Conservation (phyloP, 2,329 filamentous ascomycete genomes). For the Venturia carpophila region DNA sequence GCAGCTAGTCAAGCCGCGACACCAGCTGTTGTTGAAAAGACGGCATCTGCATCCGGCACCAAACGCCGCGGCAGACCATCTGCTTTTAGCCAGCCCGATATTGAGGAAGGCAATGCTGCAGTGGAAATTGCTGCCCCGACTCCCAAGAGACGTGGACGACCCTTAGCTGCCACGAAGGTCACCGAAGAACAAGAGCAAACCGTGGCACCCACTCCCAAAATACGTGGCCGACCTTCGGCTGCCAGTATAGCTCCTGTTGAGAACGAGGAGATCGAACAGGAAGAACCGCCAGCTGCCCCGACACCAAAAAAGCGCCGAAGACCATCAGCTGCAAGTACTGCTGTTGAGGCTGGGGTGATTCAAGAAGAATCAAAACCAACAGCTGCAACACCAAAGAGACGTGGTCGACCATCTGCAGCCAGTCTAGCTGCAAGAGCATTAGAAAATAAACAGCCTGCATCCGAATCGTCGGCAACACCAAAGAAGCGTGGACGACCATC, state of each 20-base stretch:
- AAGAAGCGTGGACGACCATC: slow-evolving; percentile 13
- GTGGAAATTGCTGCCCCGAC: slow-evolving; percentile 11
- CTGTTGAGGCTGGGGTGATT: not conserved
- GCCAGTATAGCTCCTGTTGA: not conserved
- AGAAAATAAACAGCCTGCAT: not conserved
- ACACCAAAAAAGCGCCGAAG: not conserved
- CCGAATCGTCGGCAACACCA: not conserved
- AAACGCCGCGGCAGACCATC: slow-evolving; percentile 1
- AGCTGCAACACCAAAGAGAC: not conserved
- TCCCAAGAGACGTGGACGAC: slow-evolving; percentile 19
- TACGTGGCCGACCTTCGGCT: slow-evolving; percentile 15
- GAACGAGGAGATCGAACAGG: not conserved
- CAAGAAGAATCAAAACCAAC: slow-evolving; percentile 10
- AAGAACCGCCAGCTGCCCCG: slow-evolving; percentile 4
- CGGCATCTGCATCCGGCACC: not conserved
- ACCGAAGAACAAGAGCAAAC: slow-evolving; percentile 13
- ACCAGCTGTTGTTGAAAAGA: not conserved
- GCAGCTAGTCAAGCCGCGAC: not conserved
- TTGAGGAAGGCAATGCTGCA: not conserved
- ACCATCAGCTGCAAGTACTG: not conserved
- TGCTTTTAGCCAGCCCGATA: not conserved
- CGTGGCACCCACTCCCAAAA: not conserved
- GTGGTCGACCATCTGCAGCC: not conserved
- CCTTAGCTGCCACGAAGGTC: not conserved
- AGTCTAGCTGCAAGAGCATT: not conserved